Base-by-base conservation (phyloP, 2,329 filamentous ascomycete genomes). In the Anisogramma anomala region DNA sequence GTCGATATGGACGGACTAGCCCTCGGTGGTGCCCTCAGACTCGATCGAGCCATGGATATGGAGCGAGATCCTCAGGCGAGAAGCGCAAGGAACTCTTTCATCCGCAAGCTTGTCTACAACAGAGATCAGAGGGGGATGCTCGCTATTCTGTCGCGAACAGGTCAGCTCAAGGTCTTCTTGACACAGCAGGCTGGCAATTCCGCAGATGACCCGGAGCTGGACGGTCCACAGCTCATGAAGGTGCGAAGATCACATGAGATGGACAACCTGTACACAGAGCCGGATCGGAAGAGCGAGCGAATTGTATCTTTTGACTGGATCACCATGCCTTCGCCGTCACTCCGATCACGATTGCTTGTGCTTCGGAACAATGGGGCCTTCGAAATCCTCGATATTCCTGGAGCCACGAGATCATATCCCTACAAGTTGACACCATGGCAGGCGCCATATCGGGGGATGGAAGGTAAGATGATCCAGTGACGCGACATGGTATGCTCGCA, bases 261-360 rank as follows among this genome's bases (percentile, higher is more conserved):
- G 60, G 74, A 81, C 49, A 69, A 75, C 36, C 66, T 68, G 14
- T 78, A 71, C 49, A 61, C 65, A 19, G 70, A 73, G 37, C 59
- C 63, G 23, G 61, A 63, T 23, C 63, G 68, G 48, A 71, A 71
- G 55, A 67, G 70, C 49, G 72, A 79, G 41, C 68, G 73, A 15
- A 78, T 81, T 23, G 74, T 81, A 6, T 80, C 77, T 0, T 81
- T 81, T 54, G 77, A 82, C 53, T 82, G 77, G 77, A 62, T 80
- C 8, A 79, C 72, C 3, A 61, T 79, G 34, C 65, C 69, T 9
- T 74, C 71, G 3, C 63, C 72, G 3, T 66, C 67, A 11, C 53
- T 78, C 36, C 68, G 68, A 18, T 74, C 75, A 22, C 67, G 77
- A n/a, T 60, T 77, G 28, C 55, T 81, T 18, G 74, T 75, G 2